These are phyloP conservation scores for Pelargonium australe DNA, from an alignment of 441 rosid species.

Conservation along the genomic window DNA sequence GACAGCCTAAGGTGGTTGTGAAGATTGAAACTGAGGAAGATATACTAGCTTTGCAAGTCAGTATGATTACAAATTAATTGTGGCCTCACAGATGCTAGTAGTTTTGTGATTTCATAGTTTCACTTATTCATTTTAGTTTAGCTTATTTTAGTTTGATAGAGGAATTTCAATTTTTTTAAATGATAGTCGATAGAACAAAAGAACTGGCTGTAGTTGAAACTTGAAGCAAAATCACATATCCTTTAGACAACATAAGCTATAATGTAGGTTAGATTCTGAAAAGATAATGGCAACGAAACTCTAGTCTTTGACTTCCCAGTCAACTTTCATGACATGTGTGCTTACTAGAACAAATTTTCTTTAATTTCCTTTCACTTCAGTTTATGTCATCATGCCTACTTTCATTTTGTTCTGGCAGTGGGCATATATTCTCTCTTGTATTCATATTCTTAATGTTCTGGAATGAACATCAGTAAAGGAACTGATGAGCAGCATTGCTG, in stretches of 20 bases:
- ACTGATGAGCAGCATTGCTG: not conserved
- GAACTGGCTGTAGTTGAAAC: no score
- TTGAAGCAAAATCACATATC: no score
- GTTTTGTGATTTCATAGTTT: not conserved
- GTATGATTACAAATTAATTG: conserved; percentile 25
- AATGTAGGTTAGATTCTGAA: no score
- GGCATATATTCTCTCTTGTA: not conserved
- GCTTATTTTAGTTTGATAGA: no score
- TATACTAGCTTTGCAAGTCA: conserved; percentile 81
- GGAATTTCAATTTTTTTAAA: no score
- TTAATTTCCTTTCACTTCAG: not conserved
- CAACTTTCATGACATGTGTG: not conserved
- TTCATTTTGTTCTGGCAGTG: not conserved
- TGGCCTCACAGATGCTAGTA: not conserved
- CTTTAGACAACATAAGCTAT: no score
- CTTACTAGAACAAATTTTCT: not conserved
- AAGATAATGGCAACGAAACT: no score
- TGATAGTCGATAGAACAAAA: no score
- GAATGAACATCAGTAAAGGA: not conserved
- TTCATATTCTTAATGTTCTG: not conserved
- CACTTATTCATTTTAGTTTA: not conserved
- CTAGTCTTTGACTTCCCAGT: no score
- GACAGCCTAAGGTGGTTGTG: conserved; percentile 92
- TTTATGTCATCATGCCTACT: not conserved
- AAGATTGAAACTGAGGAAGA: conserved; percentile 87